Conservation (phyloP, 2,329 filamentous ascomycete species). For the Epichloe scottii region DNA sequence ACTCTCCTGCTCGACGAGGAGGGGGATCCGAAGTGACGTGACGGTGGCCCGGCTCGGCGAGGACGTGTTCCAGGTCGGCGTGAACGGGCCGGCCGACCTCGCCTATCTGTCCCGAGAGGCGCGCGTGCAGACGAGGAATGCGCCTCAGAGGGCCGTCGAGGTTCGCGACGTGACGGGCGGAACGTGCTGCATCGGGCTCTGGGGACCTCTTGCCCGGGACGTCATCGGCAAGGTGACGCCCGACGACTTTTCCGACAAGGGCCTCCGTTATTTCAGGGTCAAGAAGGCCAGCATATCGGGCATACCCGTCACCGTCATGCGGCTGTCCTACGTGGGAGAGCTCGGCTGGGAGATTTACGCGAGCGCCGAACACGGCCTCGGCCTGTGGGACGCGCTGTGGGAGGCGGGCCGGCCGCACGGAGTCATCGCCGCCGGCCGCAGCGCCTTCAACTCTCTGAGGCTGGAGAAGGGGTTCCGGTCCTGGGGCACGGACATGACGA, state of each 20-base stretch:
- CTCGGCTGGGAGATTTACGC: conserved; percentile 51
- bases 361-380: conserved; percentile 43
- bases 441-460: conserved; percentile 44
- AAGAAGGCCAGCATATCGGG: conserved; percentile 37
- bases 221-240: conserved; percentile 33
- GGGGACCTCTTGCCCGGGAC: conserved; percentile 43
- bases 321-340: conserved; percentile 49
- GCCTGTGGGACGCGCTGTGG: conserved; percentile 46
- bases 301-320: conserved; percentile 42
- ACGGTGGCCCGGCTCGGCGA: conserved; percentile 39
- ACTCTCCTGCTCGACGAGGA: conserved; percentile 40
- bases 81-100: conserved; percentile 41
- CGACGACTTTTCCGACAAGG: conserved; percentile 33
- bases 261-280: conserved; percentile 35
- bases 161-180: conserved; percentile 47
- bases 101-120: conserved; percentile 43
- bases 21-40: conserved; percentile 44
- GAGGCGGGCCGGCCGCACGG: conserved; percentile 41
- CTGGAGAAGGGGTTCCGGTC: conserved; percentile 47
- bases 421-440: conserved; percentile 44
- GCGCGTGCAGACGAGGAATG: conserved; percentile 28
- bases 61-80: conserved; percentile 40
- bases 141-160: conserved; percentile 30
- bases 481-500: conserved; percentile 45
- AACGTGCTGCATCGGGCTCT: conserved; percentile 49